Percentiles rank a stretch among this genome's conserved stretches.
phyloP scores from a whole-genome alignment of 345 rosid species.

The Iberis pinnata region DNA sequence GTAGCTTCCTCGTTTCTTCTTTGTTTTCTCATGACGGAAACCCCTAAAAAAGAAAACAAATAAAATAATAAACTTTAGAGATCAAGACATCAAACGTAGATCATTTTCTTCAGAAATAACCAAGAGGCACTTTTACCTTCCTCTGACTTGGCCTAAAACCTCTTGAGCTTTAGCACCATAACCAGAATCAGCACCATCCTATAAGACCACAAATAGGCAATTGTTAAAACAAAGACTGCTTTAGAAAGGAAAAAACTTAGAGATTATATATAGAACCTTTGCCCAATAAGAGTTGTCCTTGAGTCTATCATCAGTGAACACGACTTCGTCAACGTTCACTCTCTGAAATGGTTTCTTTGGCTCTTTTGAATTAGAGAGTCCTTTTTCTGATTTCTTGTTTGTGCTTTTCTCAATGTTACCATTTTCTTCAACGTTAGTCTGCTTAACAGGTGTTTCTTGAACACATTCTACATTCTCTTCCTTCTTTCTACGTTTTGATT shows the following conservation, averaged over 20 bases:
- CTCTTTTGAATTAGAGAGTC: slow-evolving; percentile 55
- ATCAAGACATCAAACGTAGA: not conserved
- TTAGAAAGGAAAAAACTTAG: not conserved
- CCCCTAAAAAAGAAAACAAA: slow-evolving; percentile 40
- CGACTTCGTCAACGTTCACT: slow-evolving; percentile 66
- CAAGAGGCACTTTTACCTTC: slow-evolving; percentile 49
- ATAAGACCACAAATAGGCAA: slow-evolving; percentile 11
- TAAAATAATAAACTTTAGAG: not conserved
- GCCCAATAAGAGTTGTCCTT: slow-evolving; percentile 93
- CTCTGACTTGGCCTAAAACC: slow-evolving; percentile 88
- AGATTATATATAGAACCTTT: slow-evolving; percentile 41
- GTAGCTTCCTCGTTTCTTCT: slow-evolving; percentile 92
- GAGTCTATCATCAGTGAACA: slow-evolving; percentile 59
- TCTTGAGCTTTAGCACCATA: slow-evolving; percentile 97
- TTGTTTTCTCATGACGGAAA: slow-evolving; percentile 93
- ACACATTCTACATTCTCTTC: slow-evolving; percentile 32
- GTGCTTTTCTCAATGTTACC: slow-evolving; percentile 32
- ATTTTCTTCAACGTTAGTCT: slow-evolving; percentile 29
- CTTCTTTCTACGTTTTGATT: slow-evolving; percentile 47
- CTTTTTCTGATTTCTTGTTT: slow-evolving; percentile 32
- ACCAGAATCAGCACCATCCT: slow-evolving; percentile 80
- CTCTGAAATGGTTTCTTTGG: slow-evolving; percentile 80
- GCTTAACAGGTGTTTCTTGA: slow-evolving; percentile 32
- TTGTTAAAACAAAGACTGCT: not conserved
- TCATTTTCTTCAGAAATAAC: not conserved